A percentile compares a stretch with the other conserved stretches of the same genome.
These are phyloP conservation scores for Neurospora hispaniola DNA, from an alignment of 495 filamentous ascomycete genomes.

Conservation along the genomic window DNA sequence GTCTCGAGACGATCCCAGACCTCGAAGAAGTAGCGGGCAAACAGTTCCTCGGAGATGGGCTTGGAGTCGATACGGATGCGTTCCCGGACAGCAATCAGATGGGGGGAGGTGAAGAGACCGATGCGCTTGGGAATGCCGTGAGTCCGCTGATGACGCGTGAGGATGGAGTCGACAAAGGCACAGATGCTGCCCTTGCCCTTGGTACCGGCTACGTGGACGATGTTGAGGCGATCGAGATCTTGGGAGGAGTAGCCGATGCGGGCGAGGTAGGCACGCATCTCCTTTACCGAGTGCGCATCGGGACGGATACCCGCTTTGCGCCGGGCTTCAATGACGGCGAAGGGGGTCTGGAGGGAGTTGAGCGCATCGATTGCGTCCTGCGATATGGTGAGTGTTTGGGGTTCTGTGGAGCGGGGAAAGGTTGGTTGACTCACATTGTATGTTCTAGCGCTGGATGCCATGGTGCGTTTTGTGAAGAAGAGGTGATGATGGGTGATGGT, in stretches of 20 bases:
- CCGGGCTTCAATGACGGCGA: constrained; percentile 63
- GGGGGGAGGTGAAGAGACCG: constrained; percentile 82
- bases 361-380: constrained; percentile 77
- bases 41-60: constrained; percentile 64
- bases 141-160: constrained; percentile 27
- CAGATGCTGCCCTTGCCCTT: constrained; percentile 87
- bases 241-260: constrained; percentile 65
- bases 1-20: constrained; percentile 69
- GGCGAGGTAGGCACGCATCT: constrained; percentile 67
- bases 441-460: constrained; percentile 10
- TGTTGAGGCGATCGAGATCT: constrained; percentile 66
- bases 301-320: constrained; percentile 55
- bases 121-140: constrained; percentile 40
- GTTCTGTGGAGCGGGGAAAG: not conserved
- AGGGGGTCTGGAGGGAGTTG: constrained; percentile 86
- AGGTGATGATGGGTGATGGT: not conserved
- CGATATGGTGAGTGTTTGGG: not conserved
- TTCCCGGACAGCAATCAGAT: constrained; percentile 79
- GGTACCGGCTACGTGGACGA: constrained; percentile 79
- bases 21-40: constrained; percentile 80
- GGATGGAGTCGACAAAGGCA: constrained; percentile 52
- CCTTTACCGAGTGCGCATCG: constrained; percentile 57
- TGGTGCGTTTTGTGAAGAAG: not conserved
- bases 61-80: constrained; percentile 72
- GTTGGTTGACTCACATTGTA: constrained; percentile 13